phyloP scores from a whole-genome alignment of 805 yeast species.

The Candida berthetii region DNA sequence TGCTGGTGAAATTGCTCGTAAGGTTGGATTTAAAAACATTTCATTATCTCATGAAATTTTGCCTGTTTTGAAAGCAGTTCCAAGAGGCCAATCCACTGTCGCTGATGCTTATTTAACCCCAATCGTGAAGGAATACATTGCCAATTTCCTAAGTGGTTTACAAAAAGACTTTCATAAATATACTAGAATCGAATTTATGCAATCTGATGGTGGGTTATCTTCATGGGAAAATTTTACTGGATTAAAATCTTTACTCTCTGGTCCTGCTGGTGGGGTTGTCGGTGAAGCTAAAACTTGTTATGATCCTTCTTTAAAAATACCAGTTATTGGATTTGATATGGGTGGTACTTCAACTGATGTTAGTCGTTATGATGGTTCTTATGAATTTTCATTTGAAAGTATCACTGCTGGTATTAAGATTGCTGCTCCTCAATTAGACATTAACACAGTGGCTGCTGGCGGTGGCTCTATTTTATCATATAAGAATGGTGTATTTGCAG shows the following conservation, averaged over 20 bases:
- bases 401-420: constrained; percentile 33
- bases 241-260: constrained; percentile 45
- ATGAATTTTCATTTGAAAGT: constrained; percentile 24
- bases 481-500: constrained; percentile 31
- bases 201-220: constrained; percentile 52
- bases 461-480: constrained; percentile 28
- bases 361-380: constrained; percentile 24
- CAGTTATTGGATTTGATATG: constrained; percentile 35
- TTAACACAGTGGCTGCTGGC: constrained; percentile 32
- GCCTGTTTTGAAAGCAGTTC: constrained; percentile 32
- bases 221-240: constrained; percentile 49
- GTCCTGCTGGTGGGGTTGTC: constrained; percentile 61
- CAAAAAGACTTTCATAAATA: constrained; percentile 26
- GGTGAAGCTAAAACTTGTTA: constrained; percentile 50
- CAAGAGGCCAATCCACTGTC: constrained; percentile 34
- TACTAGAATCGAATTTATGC: constrained; percentile 47
- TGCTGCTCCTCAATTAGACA: constrained; percentile 33
- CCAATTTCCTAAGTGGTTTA: constrained; percentile 28
- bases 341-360: constrained; percentile 37
- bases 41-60: constrained; percentile 28
- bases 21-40: constrained; percentile 24
- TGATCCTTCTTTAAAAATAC: constrained; percentile 21
- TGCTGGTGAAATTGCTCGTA: constrained; percentile 26
- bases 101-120: constrained; percentile 39
- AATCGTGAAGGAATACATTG: constrained; percentile 31